Base-by-base conservation (phyloP, 257 asterid species). In the Apocynum venetum region DNA sequence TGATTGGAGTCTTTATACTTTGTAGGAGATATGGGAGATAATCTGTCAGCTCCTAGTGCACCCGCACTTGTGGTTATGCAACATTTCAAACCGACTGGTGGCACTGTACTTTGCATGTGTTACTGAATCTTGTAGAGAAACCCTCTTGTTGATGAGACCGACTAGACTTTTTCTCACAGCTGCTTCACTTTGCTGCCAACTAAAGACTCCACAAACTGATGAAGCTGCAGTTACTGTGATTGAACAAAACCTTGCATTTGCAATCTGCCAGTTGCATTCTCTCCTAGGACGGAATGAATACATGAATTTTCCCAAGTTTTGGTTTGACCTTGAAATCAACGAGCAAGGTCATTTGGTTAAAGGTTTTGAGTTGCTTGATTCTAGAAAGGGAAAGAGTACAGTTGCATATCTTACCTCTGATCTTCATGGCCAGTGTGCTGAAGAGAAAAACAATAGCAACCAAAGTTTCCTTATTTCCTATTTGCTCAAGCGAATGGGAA, bases 31-130 rank as follows among this genome's bases (percentile, higher is more conserved):
- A 72, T 95, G 98, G 99, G 97, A 87, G 77, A 80, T 81, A 20
- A 83, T 89, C 73, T 90, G 93, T 61, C 88, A 86, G 74, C 86
- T 93, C 84, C 89, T 91, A 49, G 75, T 93, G 84, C 94, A 93
- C 86, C 99, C 91, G 51, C 99, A 90, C 84, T 75, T 88, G 76
- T 93, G 97, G 99, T 77, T 95, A 83, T 97, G 97, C 78, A 86
- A 81, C 86, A 88, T 93, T 85, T 90, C 99, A 43, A 85, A 79
- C 81, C 89, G 96, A 80, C 88, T 95, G 40, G 47, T 91, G 72
- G 86, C 89, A 47, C 61, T 81, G 48, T 95, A 87, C 93, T 95
- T 90, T 71, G 78, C 78, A 13, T 83, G 84, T 7, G 89, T 84
- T 68, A 77, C 88, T 35, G 75, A 81, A 83, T 83, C 83, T 78